Evolutionary conservation across 2,329 filamentous ascomycete genomes (phyloP), one percentile per base, ranked within the genome.

Genomic region (Akanthomyces lecanii): DNA sequence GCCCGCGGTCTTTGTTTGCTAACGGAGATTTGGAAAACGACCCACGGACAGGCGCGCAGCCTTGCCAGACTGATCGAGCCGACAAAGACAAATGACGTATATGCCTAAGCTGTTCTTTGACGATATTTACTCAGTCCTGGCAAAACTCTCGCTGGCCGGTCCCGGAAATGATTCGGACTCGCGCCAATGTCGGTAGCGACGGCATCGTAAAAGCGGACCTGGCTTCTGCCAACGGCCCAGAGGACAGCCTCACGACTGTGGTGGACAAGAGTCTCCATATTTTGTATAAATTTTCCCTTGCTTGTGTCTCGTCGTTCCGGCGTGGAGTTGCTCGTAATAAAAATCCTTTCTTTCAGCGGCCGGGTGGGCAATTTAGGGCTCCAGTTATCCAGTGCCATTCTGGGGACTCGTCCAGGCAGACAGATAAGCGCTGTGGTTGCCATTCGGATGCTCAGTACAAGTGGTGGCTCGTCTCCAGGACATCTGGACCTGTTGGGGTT

Each of bases 151-250:
- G 25, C n/a, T 54, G 8, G 48, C 40, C 28, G 56, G 51, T 21
- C n/a, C 51, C 30, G 59, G 42, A 61, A 54, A 48, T 61, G 59
- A 61, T 45, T 61, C 21, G 42, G 59, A 6, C 40, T 55, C 59
- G 51, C 59, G 59, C 51, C 51, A 61, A 61, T 30, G 42, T 61
- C 59, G 59, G 59, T 54, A 61, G 59, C 40, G 42, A 61, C 59
- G 59, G 59, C 59, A 61, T 61, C 51, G 59, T 48, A 61, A 61
- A 61, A 54, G 59, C 51, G 59, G 59, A 48, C 38, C 51, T 12
- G 8, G 5, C 28, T 61, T 40, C 28, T 61, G 59, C n/a, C 50
- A 61, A 61, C 59, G 21, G 58, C 16, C 16, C 38, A 53, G 6
- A 51, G 30, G 48, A 54, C 28, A 61, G 59, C 59, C 59, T 61